Evolutionary conservation across 805 yeast genomes (phyloP).

Genomic region (Blastobotrys terrestris): DNA sequence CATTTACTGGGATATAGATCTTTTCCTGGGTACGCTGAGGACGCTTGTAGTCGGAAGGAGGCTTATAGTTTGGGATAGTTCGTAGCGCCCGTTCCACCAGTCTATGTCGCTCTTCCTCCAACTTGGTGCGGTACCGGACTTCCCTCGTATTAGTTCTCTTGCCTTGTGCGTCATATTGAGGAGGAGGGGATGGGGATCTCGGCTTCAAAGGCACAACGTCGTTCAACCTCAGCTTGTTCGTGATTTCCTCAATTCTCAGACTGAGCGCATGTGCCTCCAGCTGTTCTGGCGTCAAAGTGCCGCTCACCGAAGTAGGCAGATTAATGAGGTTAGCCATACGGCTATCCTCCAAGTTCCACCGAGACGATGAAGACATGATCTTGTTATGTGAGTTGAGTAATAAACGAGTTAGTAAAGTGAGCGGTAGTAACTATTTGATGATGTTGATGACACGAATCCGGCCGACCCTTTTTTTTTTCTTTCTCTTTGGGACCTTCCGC

Average conservation of each 20-base stretch:
- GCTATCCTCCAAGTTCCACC: conserved; percentile 21
- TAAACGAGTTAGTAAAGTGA: no score
- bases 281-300: conserved; percentile 67
- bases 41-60: conserved; percentile 72
- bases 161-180: conserved; percentile 78
- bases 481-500: background rate
- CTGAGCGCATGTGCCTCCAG: conserved; percentile 58
- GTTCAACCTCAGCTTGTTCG: conserved; percentile 48
- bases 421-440: background rate
- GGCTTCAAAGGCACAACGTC: conserved; percentile 43
- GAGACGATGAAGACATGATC: background rate
- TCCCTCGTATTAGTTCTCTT: conserved; percentile 83
- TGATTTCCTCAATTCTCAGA: conserved; percentile 75
- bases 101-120: conserved; percentile 74
- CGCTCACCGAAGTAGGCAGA: conserved; percentile 40
- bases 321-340: conserved; percentile 22
- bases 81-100: conserved; percentile 71
- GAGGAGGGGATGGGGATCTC: conserved; percentile 84
- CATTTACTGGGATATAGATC: conserved; percentile 74
- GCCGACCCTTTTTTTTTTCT: background rate
- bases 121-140: conserved; percentile 48
- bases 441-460: background rate
- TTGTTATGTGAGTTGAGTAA: background rate
- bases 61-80: conserved; percentile 65
- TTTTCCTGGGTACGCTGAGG: conserved; percentile 75